These are phyloP conservation scores for Lentinula guzmanii DNA, from an alignment of 768 basidiomycete species.

Conservation along the genomic window DNA sequence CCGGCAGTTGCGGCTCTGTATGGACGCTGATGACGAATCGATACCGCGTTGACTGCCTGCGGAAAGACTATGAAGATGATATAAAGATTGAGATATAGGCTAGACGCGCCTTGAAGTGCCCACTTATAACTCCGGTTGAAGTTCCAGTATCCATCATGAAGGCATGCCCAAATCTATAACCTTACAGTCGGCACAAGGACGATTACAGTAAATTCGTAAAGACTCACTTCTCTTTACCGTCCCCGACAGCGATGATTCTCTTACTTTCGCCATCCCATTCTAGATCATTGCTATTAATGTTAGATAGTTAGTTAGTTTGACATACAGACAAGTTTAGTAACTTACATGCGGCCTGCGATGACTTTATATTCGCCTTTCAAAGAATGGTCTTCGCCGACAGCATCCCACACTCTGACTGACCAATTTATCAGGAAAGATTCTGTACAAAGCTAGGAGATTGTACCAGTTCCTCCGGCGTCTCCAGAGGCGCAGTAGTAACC, in stretches of 20 bases:
- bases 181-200: neutral
- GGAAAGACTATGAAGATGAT: neutral
- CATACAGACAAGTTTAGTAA: constrained; percentile 5
- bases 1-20: constrained; percentile 87
- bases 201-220: neutral
- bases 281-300: constrained; percentile 69
- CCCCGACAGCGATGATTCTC: constrained; percentile 91
- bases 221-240: constrained; percentile 80
- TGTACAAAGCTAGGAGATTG: neutral
- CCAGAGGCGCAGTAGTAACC: constrained; percentile 95
- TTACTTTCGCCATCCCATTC: constrained; percentile 97
- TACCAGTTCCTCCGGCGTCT: constrained; percentile 77
- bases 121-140: constrained; percentile 82
- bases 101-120: constrained; percentile 72
- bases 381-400: constrained; percentile 74
- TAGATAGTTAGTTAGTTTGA: neutral
- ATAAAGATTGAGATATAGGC: neutral
- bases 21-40: constrained; percentile 83
- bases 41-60: constrained; percentile 81
- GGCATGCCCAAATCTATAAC: constrained; percentile 69
- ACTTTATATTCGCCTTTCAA: constrained; percentile 80
- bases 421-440: neutral
- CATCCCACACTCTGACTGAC: constrained; percentile 89
- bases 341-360: constrained; percentile 68
- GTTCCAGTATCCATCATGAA: constrained; percentile 83